phyloP scores from a whole-genome alignment of 2,329 filamentous ascomycete genomes.

The Diaporthe longicolla region DNA sequence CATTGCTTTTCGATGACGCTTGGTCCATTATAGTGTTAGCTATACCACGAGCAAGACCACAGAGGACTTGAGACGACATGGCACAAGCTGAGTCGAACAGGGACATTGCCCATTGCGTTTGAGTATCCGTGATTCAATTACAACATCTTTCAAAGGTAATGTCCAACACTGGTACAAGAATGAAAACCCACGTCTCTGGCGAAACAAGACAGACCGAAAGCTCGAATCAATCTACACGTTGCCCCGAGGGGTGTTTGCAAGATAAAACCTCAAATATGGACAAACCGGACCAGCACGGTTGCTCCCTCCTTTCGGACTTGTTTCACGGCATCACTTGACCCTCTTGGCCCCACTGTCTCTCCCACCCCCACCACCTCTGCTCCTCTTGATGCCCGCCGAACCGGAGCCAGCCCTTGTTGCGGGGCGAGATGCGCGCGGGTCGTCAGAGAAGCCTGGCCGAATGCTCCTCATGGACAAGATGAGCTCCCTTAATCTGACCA shows the following conservation, averaged over 20 bases:
- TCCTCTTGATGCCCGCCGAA: slow-evolving; percentile 36
- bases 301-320: not conserved
- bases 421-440: not conserved
- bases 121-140: not conserved
- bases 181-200: not conserved
- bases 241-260: not conserved
- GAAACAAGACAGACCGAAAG: not conserved
- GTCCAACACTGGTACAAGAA: not conserved
- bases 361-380: slow-evolving; percentile 29
- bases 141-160: not conserved
- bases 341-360: slow-evolving; percentile 42
- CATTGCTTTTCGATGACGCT: slow-evolving; percentile 7
- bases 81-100: not conserved
- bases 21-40: not conserved
- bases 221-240: not conserved
- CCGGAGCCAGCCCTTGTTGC: slow-evolving; percentile 28
- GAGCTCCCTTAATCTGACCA: slow-evolving; percentile 50
- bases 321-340: slow-evolving; percentile 20
- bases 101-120: not conserved
- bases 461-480: slow-evolving; percentile 48
- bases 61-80: not conserved
- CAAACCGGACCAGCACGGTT: not conserved
- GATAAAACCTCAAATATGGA: not conserved
- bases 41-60: not conserved
- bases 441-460: slow-evolving; percentile 12